phyloP scores from a whole-genome alignment of 257 asterid species.

The Lavandula angustifolia region DNA sequence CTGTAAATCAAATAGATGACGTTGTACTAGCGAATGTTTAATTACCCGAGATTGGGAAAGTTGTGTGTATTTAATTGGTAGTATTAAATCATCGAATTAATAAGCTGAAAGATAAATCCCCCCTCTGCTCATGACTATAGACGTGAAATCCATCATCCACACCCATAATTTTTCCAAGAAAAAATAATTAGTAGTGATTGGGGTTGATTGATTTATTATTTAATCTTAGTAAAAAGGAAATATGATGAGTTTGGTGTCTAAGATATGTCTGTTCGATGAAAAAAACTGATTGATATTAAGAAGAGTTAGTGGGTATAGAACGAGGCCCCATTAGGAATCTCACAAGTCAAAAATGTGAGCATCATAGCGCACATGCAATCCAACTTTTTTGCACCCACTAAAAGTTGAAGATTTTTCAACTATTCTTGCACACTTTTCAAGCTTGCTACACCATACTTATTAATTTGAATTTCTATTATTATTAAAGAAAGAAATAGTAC shows the following conservation, averaged over 20 bases:
- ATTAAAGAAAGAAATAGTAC: too few species aligned
- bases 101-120: neutral
- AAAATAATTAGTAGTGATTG: conserved; percentile 16
- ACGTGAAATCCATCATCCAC: conserved; percentile 19
- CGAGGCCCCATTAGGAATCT: conserved; percentile 53
- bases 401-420: conserved; percentile 29
- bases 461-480: too few species aligned
- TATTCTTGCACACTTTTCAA: conserved; percentile 32
- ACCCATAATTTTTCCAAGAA: conserved; percentile 27
- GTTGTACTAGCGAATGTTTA: too few species aligned
- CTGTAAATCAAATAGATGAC: too few species aligned
- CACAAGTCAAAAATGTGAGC: conserved; percentile 54
- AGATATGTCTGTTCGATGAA: conserved; percentile 38
- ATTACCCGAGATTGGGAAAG: too few species aligned
- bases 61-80: too few species aligned
- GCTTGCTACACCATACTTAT: neutral
- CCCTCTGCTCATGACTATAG: neutral
- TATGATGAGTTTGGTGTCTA: conserved; percentile 37
- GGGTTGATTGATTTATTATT: conserved; percentile 16
- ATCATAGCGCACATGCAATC: conserved; percentile 63
- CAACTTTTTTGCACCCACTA: conserved; percentile 42
- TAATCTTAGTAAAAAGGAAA: conserved; percentile 24
- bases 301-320: conserved; percentile 38
- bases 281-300: conserved; percentile 20
- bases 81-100: neutral